Evolutionary conservation across 1,139 yeast species (phyloP).

Genomic region (Yamadazyma trypodendri): DNA sequence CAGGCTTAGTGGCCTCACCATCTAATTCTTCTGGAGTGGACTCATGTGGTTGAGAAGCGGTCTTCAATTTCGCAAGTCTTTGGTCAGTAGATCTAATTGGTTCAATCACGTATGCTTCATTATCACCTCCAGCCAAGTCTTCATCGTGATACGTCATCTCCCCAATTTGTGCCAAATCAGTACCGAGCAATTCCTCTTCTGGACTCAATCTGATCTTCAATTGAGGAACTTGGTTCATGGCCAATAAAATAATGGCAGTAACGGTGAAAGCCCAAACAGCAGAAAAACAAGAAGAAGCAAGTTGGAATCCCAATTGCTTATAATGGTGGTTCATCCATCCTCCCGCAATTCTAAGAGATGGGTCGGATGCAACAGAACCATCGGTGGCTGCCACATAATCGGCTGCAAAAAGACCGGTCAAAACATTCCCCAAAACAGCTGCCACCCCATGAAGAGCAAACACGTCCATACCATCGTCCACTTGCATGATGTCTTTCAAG

Average conservation of each 20-base stretch:
- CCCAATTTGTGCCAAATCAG: conserved; percentile 86
- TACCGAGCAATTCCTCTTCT: conserved; percentile 88
- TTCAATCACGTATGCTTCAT: conserved; percentile 62
- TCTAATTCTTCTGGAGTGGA: conserved; percentile 18
- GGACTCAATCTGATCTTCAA: conserved; percentile 80
- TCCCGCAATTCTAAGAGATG: conserved; percentile 57
- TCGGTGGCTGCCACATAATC: conserved; percentile 83
- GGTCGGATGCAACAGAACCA: conserved; percentile 56
- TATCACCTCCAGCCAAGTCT: conserved; percentile 23
- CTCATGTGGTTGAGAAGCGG: conserved; percentile 12
- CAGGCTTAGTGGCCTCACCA: conserved; percentile 19
- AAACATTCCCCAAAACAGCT: conserved; percentile 77
- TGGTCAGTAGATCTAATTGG: conserved; percentile 65
- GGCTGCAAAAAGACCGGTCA: conserved; percentile 93
- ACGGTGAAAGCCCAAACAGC: conserved; percentile 79
- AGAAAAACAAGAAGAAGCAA: conserved; percentile 78
- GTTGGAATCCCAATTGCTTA: conserved; percentile 87
- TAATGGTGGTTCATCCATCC: conserved; percentile 96
- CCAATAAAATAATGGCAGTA: conserved; percentile 67
- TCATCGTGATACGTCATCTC: conserved; percentile 71
- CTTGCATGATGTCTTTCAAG: conserved; percentile 65
- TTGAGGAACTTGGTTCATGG: conserved; percentile 79
- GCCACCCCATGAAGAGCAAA: conserved; percentile 94
- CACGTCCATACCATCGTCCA: conserved; percentile 96
- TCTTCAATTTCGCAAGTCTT: conserved; percentile 35